A percentile compares a stretch with the other conserved stretches of the same genome.
phyloP scores from a whole-genome alignment of 2,329 filamentous ascomycete genomes.

The Cryphonectria radicalis region DNA sequence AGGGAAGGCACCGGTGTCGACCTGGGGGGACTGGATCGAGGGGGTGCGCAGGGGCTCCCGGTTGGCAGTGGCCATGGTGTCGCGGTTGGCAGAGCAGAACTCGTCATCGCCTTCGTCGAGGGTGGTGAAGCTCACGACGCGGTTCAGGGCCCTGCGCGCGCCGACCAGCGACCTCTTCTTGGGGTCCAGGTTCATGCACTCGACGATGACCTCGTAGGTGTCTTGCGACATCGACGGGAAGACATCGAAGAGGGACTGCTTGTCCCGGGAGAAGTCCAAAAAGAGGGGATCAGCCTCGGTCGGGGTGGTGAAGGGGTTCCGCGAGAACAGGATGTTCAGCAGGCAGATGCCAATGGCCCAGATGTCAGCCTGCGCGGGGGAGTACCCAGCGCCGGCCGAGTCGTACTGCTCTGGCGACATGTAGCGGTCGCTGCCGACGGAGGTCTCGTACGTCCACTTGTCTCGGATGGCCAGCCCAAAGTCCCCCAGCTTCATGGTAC shows the following conservation, averaged over 20 bases:
- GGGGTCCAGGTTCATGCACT: conserved; percentile 91
- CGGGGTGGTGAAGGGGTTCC: conserved; percentile 92
- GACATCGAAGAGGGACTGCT: conserved; percentile 95
- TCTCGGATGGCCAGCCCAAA: conserved; percentile 92
- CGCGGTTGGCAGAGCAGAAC: conserved; percentile 83
- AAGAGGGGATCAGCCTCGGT: conserved; percentile 91
- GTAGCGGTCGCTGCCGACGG: conserved; percentile 96
- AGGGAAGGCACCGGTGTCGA: conserved; percentile 84
- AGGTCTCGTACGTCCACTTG: conserved; percentile 87
- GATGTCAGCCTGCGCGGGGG: conserved; percentile 88
- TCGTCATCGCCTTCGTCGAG: conserved; percentile 91
- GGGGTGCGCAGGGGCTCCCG: conserved; percentile 95
- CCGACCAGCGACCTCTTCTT: conserved; percentile 81
- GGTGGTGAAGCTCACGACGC: conserved; percentile 88
- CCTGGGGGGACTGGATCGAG: conserved; percentile 84
- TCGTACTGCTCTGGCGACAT: conserved; percentile 99
- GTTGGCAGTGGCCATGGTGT: conserved; percentile 81
- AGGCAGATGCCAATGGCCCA: conserved; percentile 98
- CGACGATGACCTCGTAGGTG: conserved; percentile 89
- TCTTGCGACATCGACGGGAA: conserved; percentile 99
- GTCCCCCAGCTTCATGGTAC: conserved; percentile 94
- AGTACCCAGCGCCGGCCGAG: conserved; percentile 84
- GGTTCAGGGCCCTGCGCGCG: conserved; percentile 76
- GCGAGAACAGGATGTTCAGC: conserved; percentile 93
- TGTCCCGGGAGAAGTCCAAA: conserved; percentile 89